These are phyloP conservation scores for Sporisorium reilianum DNA, from an alignment of 1,284 basidiomycete species.

Conservation along the genomic window DNA sequence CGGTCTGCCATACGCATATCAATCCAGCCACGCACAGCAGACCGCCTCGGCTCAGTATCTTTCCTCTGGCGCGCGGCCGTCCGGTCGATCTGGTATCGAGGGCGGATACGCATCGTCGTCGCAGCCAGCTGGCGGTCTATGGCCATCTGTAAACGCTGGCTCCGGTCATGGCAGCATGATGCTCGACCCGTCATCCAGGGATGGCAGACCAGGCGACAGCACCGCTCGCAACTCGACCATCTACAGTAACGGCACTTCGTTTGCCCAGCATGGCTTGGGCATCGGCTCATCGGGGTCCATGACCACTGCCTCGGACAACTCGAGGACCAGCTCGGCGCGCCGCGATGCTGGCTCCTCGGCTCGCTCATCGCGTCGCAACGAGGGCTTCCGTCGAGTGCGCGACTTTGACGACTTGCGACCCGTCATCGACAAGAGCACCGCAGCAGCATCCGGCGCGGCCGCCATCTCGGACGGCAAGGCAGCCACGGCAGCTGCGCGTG, in stretches of 20 bases:
- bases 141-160: conserved; percentile 20
- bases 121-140: conserved; percentile 16
- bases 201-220: conserved; percentile 28
- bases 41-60: conserved; percentile 20
- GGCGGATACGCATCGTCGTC: conserved; percentile 7
- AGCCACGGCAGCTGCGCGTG: conserved; percentile 45
- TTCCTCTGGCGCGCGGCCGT: conserved; percentile 14
- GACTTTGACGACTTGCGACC: conserved; percentile 61
- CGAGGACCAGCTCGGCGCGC: conserved; percentile 27
- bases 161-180: conserved; percentile 45
- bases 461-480: conserved; percentile 50
- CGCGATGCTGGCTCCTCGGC: conserved; percentile 20
- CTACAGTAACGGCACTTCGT: conserved; percentile 33
- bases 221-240: conserved; percentile 41
- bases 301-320: conserved; percentile 51
- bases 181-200: conserved; percentile 24
- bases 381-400: conserved; percentile 63
- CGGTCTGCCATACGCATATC: conserved; percentile 45
- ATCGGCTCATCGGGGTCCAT: conserved; percentile 37
- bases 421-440: conserved; percentile 52
- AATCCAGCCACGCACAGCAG: conserved; percentile 29
- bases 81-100: background rate
- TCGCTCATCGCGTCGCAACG: conserved; percentile 35
- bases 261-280: conserved; percentile 41
- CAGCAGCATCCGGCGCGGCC: conserved; percentile 45